Percentiles rank a stretch among this genome's conserved stretches.
Evolutionary conservation across 768 basidiomycete species (phyloP).

Genomic region (Leccinum barrowsii): DNA sequence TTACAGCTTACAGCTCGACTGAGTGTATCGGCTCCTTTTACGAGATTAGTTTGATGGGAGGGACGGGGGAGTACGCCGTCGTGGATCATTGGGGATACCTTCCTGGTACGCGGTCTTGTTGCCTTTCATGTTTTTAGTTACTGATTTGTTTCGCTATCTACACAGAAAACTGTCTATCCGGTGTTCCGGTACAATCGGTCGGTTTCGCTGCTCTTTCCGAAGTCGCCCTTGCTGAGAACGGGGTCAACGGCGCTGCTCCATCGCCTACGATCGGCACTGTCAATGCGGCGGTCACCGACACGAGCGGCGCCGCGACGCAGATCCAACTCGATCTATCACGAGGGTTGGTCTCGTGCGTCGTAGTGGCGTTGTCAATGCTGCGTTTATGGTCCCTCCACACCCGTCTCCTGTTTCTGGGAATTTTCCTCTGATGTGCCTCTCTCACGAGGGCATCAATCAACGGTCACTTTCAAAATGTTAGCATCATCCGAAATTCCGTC

Average conservation of each 20-base stretch:
- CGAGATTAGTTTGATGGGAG: slow-evolving; percentile 23
- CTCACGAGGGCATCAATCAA: background rate
- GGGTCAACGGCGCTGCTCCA: slow-evolving; percentile 36
- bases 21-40: slow-evolving; percentile 55
- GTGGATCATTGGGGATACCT: slow-evolving; percentile 58
- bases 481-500: background rate
- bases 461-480: background rate
- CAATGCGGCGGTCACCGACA: slow-evolving; percentile 41
- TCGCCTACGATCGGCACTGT: slow-evolving; percentile 36
- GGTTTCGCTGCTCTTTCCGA: slow-evolving; percentile 48
- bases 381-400: background rate
- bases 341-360: background rate
- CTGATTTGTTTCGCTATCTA: background rate
- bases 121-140: background rate
- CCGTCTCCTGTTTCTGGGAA: too few relatives aligned
- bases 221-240: slow-evolving; percentile 23
- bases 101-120: slow-evolving; percentile 29
- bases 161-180: slow-evolving; percentile 54
- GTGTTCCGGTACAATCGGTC: slow-evolving; percentile 47
- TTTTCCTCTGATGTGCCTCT: background rate
- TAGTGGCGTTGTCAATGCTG: background rate
- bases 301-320: slow-evolving; percentile 3
- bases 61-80: slow-evolving; percentile 28
- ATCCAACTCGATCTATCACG: background rate
- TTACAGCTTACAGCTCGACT: slow-evolving; percentile 32